Percentiles rank a stretch among this genome's conserved stretches.
Conservation (phyloP, 1,284 basidiomycete genomes). For the Cutaneotrichosporon sp. region DNA sequence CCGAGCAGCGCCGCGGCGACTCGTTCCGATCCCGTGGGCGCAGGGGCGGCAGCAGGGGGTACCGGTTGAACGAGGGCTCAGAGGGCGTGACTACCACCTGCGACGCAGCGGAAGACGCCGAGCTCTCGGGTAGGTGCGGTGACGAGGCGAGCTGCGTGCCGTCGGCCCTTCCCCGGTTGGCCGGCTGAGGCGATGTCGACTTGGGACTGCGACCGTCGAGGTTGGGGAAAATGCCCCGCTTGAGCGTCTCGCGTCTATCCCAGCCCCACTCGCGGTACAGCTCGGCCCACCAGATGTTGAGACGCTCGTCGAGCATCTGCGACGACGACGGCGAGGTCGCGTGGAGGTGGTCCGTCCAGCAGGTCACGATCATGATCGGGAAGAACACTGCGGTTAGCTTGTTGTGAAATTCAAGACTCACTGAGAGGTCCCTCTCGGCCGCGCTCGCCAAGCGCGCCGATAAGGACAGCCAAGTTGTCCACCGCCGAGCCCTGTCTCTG, state of each 20-base stretch:
- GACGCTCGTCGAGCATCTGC: conserved; percentile 36
- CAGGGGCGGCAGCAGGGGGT: conserved; percentile 31
- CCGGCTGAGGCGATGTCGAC: not conserved
- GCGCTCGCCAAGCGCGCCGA: conserved; percentile 44
- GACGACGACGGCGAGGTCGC: conserved; percentile 27
- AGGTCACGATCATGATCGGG: conserved; percentile 43
- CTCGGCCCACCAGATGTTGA: conserved; percentile 45
- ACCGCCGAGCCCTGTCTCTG: conserved; percentile 51
- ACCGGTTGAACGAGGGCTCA: conserved; percentile 20
- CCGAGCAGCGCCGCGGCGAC: conserved; percentile 13
- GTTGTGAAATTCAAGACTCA: conserved; percentile 28
- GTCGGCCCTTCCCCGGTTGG: not conserved
- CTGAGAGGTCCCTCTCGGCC: conserved; percentile 48
- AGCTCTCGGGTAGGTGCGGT: conserved; percentile 1
- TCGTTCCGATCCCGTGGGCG: conserved; percentile 24
- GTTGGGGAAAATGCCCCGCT: conserved; percentile 32
- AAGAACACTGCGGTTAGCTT: conserved; percentile 36
- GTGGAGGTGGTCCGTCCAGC: conserved; percentile 45
- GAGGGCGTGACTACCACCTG: conserved; percentile 17
- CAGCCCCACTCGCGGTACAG: conserved; percentile 43
- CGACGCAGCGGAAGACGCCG: conserved; percentile 14
- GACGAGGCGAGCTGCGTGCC: not conserved
- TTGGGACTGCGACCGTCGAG: conserved; percentile 9
- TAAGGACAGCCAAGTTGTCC: conserved; percentile 50
- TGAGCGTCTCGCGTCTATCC: conserved; percentile 34